Percentiles rank a stretch among this genome's conserved stretches.
phyloP scores from a whole-genome alignment of 176 grass and related monocot genomes.

The Cymbopogon citratus region DNA sequence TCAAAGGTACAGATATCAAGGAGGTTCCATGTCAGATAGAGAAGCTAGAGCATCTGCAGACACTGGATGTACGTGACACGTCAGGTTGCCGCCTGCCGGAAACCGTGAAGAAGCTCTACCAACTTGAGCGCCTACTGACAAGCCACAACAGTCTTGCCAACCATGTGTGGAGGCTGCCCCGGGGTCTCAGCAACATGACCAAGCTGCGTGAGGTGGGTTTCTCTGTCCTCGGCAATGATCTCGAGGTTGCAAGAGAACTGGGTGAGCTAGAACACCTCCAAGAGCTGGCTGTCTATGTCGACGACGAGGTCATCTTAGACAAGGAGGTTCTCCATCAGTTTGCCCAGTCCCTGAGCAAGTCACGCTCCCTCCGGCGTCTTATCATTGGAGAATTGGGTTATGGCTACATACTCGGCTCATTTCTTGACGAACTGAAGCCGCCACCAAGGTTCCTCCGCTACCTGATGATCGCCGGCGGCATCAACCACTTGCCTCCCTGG shows the following conservation, averaged over 20 bases:
- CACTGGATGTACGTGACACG: neutral
- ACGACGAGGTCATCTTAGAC: accelerated
- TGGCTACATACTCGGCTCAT: neutral
- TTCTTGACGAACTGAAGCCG: neutral
- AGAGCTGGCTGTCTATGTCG: neutral
- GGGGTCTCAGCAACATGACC: neutral
- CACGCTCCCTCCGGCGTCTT: neutral
- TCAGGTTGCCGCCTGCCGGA: neutral
- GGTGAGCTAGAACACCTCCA: neutral
- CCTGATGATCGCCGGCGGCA: neutral
- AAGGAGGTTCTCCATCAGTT: neutral
- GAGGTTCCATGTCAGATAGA: neutral
- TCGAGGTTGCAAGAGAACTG: neutral
- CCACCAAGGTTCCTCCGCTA: neutral
- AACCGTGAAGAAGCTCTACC: neutral
- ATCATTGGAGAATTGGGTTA: neutral
- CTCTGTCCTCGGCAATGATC: neutral
- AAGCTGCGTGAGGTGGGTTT: neutral
- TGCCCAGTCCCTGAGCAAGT: neutral
- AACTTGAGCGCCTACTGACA: neutral
- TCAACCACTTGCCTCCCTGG: neutral
- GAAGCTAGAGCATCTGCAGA: neutral
- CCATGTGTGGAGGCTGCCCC: neutral
- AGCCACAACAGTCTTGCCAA: neutral
- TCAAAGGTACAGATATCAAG: neutral